These are phyloP conservation scores for Epichloe sibirici DNA, from an alignment of 2,329 filamentous ascomycete genomes.

Conservation along the genomic window DNA sequence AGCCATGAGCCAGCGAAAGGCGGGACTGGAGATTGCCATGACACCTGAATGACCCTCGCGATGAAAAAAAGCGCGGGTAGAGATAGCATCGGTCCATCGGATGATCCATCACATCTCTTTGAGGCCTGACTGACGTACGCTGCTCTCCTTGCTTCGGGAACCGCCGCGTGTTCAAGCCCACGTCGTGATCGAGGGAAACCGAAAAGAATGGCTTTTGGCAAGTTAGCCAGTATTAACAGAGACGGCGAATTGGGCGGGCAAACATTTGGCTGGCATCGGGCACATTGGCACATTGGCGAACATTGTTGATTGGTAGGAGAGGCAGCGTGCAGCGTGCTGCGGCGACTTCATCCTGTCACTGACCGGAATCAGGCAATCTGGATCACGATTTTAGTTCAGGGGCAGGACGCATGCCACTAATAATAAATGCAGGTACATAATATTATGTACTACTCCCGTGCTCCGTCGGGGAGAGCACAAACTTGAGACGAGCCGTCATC, in stretches of 20 bases:
- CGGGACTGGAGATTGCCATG: no score
- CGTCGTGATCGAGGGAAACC: no score
- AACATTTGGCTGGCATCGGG: neutral
- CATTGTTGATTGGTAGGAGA: neutral
- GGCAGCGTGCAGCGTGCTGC: neutral
- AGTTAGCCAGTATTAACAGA: neutral
- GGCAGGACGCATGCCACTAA: slow-evolving; percentile 3
- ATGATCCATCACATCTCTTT: no score
- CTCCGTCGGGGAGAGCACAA: slow-evolving; percentile 5
- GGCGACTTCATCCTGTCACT: neutral
- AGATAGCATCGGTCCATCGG: no score
- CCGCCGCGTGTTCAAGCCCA: neutral
- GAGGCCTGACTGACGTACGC: no score
- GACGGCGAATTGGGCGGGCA: neutral
- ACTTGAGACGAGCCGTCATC: slow-evolving; percentile 21
- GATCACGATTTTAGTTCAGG: slow-evolving; percentile 7
- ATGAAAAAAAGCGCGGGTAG: no score
- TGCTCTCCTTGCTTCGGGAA: neutral
- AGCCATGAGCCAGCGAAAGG: no score
- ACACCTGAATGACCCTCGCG: no score
- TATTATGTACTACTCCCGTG: no score
- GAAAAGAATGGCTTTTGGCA: neutral
- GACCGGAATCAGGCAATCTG: neutral
- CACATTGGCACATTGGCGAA: neutral
- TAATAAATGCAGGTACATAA: slow-evolving; percentile 14